phyloP scores from a whole-genome alignment of 2,329 filamentous ascomycete species.

The Apiospora arundinis region DNA sequence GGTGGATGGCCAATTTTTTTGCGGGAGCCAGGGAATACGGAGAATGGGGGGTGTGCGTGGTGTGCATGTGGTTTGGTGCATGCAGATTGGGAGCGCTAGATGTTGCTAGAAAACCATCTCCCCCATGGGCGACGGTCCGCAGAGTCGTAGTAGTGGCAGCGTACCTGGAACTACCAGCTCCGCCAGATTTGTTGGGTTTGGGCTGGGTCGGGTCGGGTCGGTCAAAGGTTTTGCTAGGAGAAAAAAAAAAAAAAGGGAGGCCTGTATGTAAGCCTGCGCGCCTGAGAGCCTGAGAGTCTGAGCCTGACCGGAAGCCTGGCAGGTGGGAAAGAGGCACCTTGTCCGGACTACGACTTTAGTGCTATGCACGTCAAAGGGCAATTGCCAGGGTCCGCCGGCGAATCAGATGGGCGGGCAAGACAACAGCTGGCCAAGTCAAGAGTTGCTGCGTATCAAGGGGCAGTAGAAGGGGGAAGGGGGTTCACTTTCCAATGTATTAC shows the following conservation, averaged over 20 bases:
- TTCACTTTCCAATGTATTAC: conserved; percentile 3
- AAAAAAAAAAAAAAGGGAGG: neutral
- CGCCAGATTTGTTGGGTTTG: conserved; percentile 11
- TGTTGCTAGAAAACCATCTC: neutral
- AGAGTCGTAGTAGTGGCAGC: conserved; percentile 13
- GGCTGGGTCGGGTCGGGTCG: neutral
- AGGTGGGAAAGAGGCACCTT: conserved; percentile 6
- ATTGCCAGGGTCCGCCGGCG: conserved; percentile 28
- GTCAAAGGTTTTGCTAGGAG: neutral
- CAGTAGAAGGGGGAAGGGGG: neutral
- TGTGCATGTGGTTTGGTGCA: conserved; percentile 2
- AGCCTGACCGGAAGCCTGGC: conserved; percentile 29
- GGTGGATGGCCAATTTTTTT: conserved; percentile 10
- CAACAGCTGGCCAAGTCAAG: conserved; percentile 5
- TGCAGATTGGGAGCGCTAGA: conserved; percentile 6
- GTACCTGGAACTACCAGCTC: conserved; percentile 21
- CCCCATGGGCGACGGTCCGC: conserved; percentile 11
- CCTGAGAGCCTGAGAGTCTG: conserved; percentile 22
- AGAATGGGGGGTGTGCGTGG: conserved; percentile 5
- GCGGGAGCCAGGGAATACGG: conserved; percentile 12
- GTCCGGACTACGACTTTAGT: neutral
- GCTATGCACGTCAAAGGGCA: conserved; percentile 32
- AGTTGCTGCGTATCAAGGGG: conserved; percentile 17
- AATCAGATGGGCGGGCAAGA: conserved; percentile 27
- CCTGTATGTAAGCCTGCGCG: conserved; percentile 28